These are phyloP conservation scores for Botrytis byssoidea DNA, from an alignment of 2,329 filamentous ascomycete species.

Conservation along the genomic window DNA sequence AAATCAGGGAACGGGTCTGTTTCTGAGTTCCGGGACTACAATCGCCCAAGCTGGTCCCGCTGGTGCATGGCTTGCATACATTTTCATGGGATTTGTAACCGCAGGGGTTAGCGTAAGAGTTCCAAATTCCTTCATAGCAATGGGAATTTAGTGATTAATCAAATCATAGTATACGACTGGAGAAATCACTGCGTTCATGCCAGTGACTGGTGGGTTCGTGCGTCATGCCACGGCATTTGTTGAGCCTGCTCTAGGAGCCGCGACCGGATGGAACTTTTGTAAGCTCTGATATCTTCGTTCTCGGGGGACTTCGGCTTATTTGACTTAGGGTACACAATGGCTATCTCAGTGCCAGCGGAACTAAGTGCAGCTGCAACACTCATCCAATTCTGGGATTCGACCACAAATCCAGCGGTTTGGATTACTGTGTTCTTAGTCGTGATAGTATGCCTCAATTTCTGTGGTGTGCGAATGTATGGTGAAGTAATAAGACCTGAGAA, in stretches of 20 bases:
- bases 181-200: conserved; percentile 43
- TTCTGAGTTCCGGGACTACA: conserved; percentile 50
- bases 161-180: conserved; percentile 2
- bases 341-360: conserved; percentile 46
- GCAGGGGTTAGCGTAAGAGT: conserved; percentile 47
- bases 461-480: conserved; percentile 53
- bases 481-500: conserved; percentile 69
- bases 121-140: not conserved
- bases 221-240: conserved; percentile 42
- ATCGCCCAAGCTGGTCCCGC: conserved; percentile 49
- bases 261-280: conserved; percentile 38
- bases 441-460: conserved; percentile 57
- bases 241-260: conserved; percentile 41
- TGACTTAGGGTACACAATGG: conserved; percentile 56
- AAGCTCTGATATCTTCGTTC: conserved; percentile 28
- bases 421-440: conserved; percentile 43
- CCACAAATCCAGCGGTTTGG: conserved; percentile 49
- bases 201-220: conserved; percentile 45
- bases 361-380: conserved; percentile 62
- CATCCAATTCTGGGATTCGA: conserved; percentile 63
- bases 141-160: not conserved
- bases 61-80: conserved; percentile 43
- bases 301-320: not conserved
- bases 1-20: conserved; percentile 49
- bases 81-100: conserved; percentile 50